Base-by-base conservation (phyloP, 495 filamentous ascomycete genomes). In the Elaphomyces granulatus region DNA sequence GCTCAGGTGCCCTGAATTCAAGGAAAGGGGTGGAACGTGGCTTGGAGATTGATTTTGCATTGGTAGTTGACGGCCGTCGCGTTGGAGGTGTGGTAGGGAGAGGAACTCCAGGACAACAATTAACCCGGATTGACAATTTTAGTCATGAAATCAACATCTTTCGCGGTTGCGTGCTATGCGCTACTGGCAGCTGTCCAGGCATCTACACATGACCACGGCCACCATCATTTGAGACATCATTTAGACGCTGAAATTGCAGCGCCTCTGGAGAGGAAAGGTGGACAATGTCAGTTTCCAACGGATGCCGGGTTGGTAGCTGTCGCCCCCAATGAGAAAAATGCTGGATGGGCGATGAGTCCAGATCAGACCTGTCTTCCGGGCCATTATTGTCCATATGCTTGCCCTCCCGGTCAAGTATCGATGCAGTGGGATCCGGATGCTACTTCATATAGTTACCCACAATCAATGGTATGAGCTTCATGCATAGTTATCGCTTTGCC, bases 341-440 rank as follows among this genome's bases (percentile, higher is more conserved):
- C 67, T 23, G 83, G 83, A 43, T 90, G 83, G 77, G 83, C 83
- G 23, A 79, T 90, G 74, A 81, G 78, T 50, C 80, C 81, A 6
- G 72, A 90, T 59, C 71, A 84, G 52, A 53, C 71, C 17, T 90
- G 83, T 52, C 59, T 61, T 34, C 70, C 79, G 4, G 80, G 75
- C 12, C 74, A 61, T 42, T 87, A 75, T 57, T 90, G 83, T 51
- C 83, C 83, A 3, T 79, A 83, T 43, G 83, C 83, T 31, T 90
- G 83, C 45, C 78, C 76, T 31, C 54, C 81, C 0, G 82, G 82
- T 20, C 70, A 85, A 55, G 70, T 87, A 10, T 83, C 78, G 61
- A 74, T 75, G 47, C 83, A 90, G 55, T 90, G 83, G 83, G 74
- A 84, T 55, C 74, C 75, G 4, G 57, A 73, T 17, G 72, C 74